Conservation (phyloP, 495 filamentous ascomycete species). For the Podospora pseudocomata region DNA sequence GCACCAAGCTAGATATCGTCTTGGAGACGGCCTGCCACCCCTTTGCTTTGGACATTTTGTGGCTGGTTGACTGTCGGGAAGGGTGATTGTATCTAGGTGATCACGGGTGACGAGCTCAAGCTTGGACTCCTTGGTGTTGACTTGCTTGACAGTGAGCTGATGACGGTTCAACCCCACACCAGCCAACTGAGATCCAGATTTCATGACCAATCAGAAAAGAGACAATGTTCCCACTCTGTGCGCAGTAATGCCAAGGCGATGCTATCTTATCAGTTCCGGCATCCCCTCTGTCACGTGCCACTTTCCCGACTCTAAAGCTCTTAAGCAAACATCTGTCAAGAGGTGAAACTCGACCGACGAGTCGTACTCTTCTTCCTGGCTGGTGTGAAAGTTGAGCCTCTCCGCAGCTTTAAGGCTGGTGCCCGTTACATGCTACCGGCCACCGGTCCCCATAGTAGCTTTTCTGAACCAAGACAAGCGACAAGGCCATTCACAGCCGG, state of each 20-base stretch:
- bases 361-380: neutral
- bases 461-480: neutral
- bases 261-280: neutral
- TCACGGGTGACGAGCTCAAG: neutral
- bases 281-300: neutral
- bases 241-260: neutral
- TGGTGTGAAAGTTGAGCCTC: neutral
- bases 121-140: neutral
- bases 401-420: neutral
- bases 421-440: neutral
- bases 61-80: conserved; percentile 13
- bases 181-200: neutral
- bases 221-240: neutral
- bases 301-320: neutral
- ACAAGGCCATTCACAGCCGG: neutral
- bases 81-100: neutral
- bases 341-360: neutral
- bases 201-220: neutral
- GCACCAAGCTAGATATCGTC: conserved; percentile 21
- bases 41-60: conserved; percentile 30
- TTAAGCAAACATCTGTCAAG: neutral
- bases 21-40: conserved; percentile 40
- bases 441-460: neutral
- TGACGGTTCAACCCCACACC: conserved; percentile 6
- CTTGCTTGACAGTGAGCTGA: neutral